Percentiles rank a stretch among this genome's conserved stretches.
Evolutionary conservation across 495 filamentous ascomycete species (phyloP).

Genomic region (Neurospora sp.): DNA sequence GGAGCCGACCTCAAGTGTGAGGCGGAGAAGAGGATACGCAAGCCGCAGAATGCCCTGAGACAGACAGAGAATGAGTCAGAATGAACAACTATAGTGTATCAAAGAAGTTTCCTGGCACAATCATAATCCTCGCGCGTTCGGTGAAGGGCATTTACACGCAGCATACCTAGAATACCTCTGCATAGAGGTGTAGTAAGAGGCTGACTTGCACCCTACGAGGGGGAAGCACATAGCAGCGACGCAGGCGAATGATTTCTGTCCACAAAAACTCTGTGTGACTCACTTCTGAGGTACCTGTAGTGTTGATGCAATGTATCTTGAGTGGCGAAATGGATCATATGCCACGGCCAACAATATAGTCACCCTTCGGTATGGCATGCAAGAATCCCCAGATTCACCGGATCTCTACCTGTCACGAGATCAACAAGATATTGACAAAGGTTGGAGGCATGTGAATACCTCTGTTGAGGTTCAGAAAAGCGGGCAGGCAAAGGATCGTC

Average conservation of each 20-base stretch:
- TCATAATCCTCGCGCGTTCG: not conserved
- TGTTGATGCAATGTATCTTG: not conserved
- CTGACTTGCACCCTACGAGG: not conserved
- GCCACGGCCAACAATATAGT: not conserved
- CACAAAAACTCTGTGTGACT: not conserved
- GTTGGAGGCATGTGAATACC: not conserved
- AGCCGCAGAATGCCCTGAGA: not conserved
- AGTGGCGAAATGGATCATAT: not conserved
- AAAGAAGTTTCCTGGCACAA: not conserved
- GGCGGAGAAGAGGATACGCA: not conserved
- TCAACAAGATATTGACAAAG: not conserved
- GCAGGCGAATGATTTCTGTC: not conserved
- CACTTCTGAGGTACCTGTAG: not conserved
- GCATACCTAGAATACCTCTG: no score
- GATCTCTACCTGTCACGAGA: not conserved
- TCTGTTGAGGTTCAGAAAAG: not conserved
- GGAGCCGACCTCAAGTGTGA: not conserved
- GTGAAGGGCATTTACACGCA: not conserved
- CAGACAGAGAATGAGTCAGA: not conserved
- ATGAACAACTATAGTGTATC: not conserved
- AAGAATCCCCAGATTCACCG: not conserved
- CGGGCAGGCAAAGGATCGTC: not conserved
- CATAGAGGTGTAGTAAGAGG: not conserved
- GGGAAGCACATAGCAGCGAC: not conserved
- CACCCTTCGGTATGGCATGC: not conserved